Conservation (phyloP, 2,329 filamentous ascomycete species). For the Fonsecaea monophora region DNA sequence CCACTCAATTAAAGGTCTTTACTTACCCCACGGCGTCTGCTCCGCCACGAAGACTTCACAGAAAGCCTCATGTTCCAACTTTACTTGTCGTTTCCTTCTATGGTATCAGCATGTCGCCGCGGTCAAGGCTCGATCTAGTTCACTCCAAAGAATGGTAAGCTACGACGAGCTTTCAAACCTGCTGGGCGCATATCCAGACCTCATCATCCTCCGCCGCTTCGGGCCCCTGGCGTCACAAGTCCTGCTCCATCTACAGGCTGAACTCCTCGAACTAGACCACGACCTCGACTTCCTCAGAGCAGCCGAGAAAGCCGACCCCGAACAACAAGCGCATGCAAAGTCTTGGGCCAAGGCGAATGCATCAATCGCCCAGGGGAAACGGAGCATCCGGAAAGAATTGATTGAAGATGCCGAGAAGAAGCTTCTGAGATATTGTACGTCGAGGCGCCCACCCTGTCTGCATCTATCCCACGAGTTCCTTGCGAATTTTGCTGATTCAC, state of each 20-base stretch:
- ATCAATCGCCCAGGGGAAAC: neutral
- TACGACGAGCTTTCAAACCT: constrained; percentile 21
- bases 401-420: constrained; percentile 13
- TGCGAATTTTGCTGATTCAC: no score
- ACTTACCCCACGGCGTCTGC: no score
- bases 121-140: no score
- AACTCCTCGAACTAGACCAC: constrained; percentile 21
- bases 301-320: neutral
- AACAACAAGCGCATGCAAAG: constrained; percentile 7
- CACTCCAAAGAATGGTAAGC: constrained; percentile 2
- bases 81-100: no score
- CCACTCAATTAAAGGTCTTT: no score
- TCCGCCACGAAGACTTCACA: no score
- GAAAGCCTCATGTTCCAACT: no score
- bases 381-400: constrained; percentile 15
- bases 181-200: constrained; percentile 12
- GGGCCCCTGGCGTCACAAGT: constrained; percentile 14
- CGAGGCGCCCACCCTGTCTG: neutral
- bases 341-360: constrained; percentile 17
- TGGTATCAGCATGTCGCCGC: no score
- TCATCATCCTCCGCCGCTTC: constrained; percentile 21
- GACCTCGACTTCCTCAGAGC: constrained; percentile 6
- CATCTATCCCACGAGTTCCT: neutral
- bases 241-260: constrained; percentile 17
- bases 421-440: constrained; percentile 15